Conservation (phyloP, 2,329 filamentous ascomycete species). For the Stachybotrys elegans region DNA sequence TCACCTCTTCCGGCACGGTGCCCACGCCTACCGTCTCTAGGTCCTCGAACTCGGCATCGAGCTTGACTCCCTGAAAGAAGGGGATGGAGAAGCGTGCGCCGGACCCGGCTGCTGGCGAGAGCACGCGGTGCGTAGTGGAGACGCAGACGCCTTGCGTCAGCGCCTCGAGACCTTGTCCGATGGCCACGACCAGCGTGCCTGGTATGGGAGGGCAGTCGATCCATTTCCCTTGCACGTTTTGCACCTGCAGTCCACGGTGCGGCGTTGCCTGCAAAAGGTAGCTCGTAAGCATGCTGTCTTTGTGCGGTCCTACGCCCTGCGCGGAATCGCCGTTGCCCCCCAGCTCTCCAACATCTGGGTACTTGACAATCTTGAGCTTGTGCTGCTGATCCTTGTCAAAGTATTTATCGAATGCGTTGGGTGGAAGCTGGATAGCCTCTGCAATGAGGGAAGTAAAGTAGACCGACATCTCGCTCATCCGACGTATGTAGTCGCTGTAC, state of each 20-base stretch:
- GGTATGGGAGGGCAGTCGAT: slow-evolving; percentile 73
- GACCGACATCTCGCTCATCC: slow-evolving; percentile 68
- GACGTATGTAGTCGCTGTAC: slow-evolving; percentile 70
- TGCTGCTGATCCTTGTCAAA: slow-evolving; percentile 73
- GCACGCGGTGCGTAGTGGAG: slow-evolving; percentile 75
- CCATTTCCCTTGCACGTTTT: slow-evolving; percentile 74
- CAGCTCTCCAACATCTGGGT: slow-evolving; percentile 65
- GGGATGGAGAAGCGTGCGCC: slow-evolving; percentile 76
- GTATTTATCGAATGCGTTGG: slow-evolving; percentile 69
- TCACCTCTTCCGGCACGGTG: slow-evolving; percentile 55
- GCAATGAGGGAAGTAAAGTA: slow-evolving; percentile 76
- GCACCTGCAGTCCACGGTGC: slow-evolving; percentile 77
- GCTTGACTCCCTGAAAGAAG: slow-evolving; percentile 82
- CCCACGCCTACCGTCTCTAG: slow-evolving; percentile 59
- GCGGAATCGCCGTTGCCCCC: slow-evolving; percentile 41
- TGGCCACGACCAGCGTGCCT: slow-evolving; percentile 79
- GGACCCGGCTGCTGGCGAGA: slow-evolving; percentile 64
- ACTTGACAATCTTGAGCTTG: slow-evolving; percentile 87
- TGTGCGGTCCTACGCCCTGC: slow-evolving; percentile 72
- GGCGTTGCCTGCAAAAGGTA: slow-evolving; percentile 75
- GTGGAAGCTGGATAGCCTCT: slow-evolving; percentile 70
- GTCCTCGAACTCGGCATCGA: slow-evolving; percentile 74
- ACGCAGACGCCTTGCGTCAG: slow-evolving; percentile 78
- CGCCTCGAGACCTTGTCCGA: slow-evolving; percentile 83
- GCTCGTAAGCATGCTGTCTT: slow-evolving; percentile 77